Evolutionary conservation across 208 protist species (phyloP).

Genomic region (Leishmania guyanensis): DNA sequence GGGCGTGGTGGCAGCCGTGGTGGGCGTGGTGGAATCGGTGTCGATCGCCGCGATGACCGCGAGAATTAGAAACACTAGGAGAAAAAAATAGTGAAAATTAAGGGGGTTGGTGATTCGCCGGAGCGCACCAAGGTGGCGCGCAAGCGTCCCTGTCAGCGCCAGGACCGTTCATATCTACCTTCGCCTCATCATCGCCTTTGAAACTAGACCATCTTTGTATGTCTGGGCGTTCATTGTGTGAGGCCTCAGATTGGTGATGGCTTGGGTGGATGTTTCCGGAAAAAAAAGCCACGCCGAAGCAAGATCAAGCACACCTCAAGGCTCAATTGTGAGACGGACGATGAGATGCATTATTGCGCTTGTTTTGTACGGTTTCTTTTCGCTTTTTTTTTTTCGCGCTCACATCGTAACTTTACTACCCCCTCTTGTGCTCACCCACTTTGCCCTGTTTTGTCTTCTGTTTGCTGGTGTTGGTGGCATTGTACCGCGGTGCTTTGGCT

Average conservation of each 20-base stretch:
- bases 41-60: conserved; percentile 39
- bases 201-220: neutral
- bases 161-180: neutral
- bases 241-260: neutral
- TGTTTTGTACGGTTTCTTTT: conserved; percentile 20
- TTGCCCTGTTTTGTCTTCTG: conserved; percentile 7
- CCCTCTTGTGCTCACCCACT: neutral
- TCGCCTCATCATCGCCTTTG: neutral
- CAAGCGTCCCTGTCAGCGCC: neutral
- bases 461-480: neutral
- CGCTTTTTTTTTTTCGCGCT: neutral
- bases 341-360: conserved; percentile 3
- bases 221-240: neutral
- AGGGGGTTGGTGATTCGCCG: neutral
- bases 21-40: conserved; percentile 34
- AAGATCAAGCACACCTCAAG: neutral
- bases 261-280: neutral
- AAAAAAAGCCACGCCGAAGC: neutral
- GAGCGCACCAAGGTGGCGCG: neutral
- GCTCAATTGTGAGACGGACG: neutral
- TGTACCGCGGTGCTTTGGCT: neutral
- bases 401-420: neutral
- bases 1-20: conserved; percentile 31
- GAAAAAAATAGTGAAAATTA: conserved; percentile 1
- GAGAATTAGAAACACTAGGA: neutral